Percentiles rank a stretch among this genome's conserved stretches.
These are phyloP conservation scores for Vachellia pachyceras DNA, from an alignment of 306 rosid species.

Conservation along the genomic window DNA sequence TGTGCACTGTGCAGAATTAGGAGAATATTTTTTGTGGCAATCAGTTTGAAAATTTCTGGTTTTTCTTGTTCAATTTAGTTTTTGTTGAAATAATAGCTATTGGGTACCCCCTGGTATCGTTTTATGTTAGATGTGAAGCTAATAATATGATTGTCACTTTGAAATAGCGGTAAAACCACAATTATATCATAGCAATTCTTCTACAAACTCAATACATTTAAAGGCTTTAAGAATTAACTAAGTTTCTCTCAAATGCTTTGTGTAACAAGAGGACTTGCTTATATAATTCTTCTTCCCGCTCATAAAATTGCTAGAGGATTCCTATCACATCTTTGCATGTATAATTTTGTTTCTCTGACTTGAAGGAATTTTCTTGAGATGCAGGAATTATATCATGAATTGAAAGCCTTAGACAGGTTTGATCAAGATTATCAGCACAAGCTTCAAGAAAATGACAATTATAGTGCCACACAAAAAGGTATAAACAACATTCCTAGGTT, in stretches of 20 bases:
- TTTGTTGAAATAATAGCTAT: too few relatives aligned
- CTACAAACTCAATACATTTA: not conserved
- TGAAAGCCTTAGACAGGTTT: constrained; percentile 73
- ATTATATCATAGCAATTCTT: too few relatives aligned
- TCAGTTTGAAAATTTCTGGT: not conserved
- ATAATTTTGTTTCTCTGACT: not conserved
- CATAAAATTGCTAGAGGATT: not conserved
- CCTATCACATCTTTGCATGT: not conserved
- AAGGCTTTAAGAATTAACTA: not conserved
- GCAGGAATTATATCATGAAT: constrained; percentile 78
- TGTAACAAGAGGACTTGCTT: not conserved
- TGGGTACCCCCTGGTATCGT: too few relatives aligned
- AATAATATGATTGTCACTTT: too few relatives aligned
- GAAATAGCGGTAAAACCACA: too few relatives aligned
- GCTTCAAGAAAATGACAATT: constrained; percentile 69
- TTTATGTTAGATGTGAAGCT: too few relatives aligned
- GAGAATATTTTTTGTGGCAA: not conserved
- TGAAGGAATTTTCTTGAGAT: constrained; percentile 13
- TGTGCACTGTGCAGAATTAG: not conserved
- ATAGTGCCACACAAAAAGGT: constrained; percentile 67
- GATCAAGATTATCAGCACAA: constrained; percentile 71
- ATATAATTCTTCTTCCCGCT: not conserved
- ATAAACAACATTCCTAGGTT: constrained; percentile 23
- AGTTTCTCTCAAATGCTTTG: not conserved
- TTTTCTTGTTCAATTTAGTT: not conserved